phyloP scores from a whole-genome alignment of 768 basidiomycete genomes.

The Leccinum boreale region DNA sequence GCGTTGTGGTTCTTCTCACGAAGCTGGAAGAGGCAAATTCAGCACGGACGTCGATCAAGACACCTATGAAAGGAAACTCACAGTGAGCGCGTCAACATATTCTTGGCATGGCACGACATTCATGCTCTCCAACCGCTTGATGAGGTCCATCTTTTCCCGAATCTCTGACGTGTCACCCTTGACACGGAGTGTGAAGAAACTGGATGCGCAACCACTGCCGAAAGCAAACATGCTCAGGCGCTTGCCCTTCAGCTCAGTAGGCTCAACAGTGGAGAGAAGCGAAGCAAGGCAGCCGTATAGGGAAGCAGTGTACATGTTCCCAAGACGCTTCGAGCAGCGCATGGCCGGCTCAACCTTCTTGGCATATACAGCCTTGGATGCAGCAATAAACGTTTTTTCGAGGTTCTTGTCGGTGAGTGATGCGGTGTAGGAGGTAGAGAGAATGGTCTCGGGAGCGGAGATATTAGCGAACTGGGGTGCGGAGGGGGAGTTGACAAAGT shows the following conservation, averaged over 20 bases:
- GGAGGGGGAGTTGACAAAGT: slow-evolving; percentile 80
- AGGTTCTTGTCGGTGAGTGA: slow-evolving; percentile 92
- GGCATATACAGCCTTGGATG: slow-evolving; percentile 72
- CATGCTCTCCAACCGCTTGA: slow-evolving; percentile 75
- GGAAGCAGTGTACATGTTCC: slow-evolving; percentile 99
- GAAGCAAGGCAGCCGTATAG: slow-evolving; percentile 94
- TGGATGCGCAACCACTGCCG: slow-evolving; percentile 92
- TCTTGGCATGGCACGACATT: slow-evolving; percentile 90
- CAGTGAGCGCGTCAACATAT: slow-evolving; percentile 82
- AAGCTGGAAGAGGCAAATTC: slow-evolving; percentile 48
- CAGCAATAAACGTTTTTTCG: slow-evolving; percentile 90
- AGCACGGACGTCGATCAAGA: neutral
- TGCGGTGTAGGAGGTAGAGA: slow-evolving; percentile 61
- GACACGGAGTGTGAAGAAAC: slow-evolving; percentile 85
- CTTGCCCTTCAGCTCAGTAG: slow-evolving; percentile 71
- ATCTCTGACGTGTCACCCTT: slow-evolving; percentile 88
- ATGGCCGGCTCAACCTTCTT: slow-evolving; percentile 77
- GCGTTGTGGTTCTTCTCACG: slow-evolving; percentile 98
- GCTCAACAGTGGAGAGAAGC: slow-evolving; percentile 70
- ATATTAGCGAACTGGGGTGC: slow-evolving; percentile 67
- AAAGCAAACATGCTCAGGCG: slow-evolving; percentile 94
- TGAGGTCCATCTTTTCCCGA: slow-evolving; percentile 74
- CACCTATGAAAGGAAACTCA: slow-evolving; percentile 32
- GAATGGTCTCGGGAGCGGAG: slow-evolving; percentile 68
- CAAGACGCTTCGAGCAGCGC: slow-evolving; percentile 85